These are phyloP conservation scores for Leishmania lainsoni DNA, from an alignment of 208 protist species.

Conservation along the genomic window DNA sequence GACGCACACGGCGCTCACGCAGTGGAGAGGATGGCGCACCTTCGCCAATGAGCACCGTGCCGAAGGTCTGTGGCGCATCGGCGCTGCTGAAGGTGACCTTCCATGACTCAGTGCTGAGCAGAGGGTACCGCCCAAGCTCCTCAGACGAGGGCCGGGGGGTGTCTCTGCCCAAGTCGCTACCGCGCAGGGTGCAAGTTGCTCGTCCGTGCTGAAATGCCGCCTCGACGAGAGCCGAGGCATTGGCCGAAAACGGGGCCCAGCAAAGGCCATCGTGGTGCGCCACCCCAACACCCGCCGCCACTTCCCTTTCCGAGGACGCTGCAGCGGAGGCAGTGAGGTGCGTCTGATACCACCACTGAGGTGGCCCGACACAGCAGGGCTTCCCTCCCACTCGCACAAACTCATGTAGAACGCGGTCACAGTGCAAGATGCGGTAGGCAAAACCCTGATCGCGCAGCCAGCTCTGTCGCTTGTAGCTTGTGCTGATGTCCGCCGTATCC, in stretches of 20 bases:
- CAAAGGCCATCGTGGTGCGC: slow-evolving; percentile 29
- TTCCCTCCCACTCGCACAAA: slow-evolving; percentile 47
- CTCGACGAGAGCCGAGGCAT: slow-evolving; percentile 56
- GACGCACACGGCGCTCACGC: slow-evolving; percentile 30
- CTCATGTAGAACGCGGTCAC: slow-evolving; percentile 53
- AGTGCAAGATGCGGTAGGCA: slow-evolving; percentile 83
- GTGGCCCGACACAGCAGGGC: slow-evolving; percentile 78
- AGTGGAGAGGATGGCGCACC: slow-evolving; percentile 22
- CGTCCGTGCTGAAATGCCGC: slow-evolving; percentile 54
- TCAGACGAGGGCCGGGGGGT: slow-evolving; percentile 32
- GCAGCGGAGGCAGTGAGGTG: not conserved
- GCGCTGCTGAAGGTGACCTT: slow-evolving; percentile 74
- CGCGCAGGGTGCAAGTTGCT: slow-evolving; percentile 43
- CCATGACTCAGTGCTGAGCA: slow-evolving; percentile 47
- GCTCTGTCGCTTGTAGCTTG: slow-evolving; percentile 96
- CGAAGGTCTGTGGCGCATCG: slow-evolving; percentile 79
- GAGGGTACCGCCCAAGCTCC: slow-evolving; percentile 25
- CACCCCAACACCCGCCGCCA: not conserved
- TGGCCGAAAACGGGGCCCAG: slow-evolving; percentile 67
- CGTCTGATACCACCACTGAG: slow-evolving; percentile 85
- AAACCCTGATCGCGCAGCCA: slow-evolving; percentile 98
- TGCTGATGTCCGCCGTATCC: slow-evolving; percentile 97
- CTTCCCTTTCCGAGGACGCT: not conserved
- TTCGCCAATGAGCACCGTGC: slow-evolving; percentile 61
- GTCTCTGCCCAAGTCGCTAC: slow-evolving; percentile 31